Percentiles rank a stretch among this genome's conserved stretches.
Conservation (phyloP, 2,329 filamentous ascomycete species). For the Fusarium virguliforme region DNA sequence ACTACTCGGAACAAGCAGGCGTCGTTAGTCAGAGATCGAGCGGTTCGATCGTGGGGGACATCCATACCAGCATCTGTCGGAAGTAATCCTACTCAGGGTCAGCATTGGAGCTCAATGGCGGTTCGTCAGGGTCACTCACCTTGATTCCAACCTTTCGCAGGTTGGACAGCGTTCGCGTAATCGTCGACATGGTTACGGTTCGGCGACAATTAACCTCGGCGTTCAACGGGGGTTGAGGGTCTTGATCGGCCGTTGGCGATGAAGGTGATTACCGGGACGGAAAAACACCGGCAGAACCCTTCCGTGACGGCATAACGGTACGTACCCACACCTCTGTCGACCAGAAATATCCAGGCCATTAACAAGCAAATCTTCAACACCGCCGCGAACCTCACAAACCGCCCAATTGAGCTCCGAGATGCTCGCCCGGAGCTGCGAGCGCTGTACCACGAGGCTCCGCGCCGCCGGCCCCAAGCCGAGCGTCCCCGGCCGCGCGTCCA, state of each 20-base stretch:
- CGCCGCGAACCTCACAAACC: conserved; percentile 15
- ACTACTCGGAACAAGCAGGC: conserved; percentile 58
- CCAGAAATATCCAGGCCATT: conserved; percentile 43
- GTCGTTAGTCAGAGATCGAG: conserved; percentile 45
- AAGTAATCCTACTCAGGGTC: conserved; percentile 79
- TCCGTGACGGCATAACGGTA: conserved; percentile 44
- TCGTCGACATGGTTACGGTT: conserved; percentile 84
- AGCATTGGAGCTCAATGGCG: conserved; percentile 31
- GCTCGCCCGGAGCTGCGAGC: conserved; percentile 57
- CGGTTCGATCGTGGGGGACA: conserved; percentile 59
- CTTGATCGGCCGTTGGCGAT: conserved; percentile 28
- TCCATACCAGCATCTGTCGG: conserved; percentile 95
- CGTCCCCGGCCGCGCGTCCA: conserved; percentile 55
- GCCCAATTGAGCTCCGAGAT: conserved; percentile 45
- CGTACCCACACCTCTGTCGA: conserved; percentile 33
- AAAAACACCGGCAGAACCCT: conserved; percentile 51
- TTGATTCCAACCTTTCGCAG: conserved; percentile 90
- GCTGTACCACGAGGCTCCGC: conserved; percentile 52
- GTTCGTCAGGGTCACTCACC: conserved; percentile 65
- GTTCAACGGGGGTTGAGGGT: conserved; percentile 35
- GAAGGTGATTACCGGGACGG: conserved; percentile 50
- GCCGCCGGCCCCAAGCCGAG: conserved; percentile 46
- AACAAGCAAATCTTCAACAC: conserved; percentile 34
- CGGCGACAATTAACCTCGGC: conserved; percentile 51
- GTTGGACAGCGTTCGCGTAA: conserved; percentile 88